These are phyloP conservation scores for Trichomonas gallinae DNA, from an alignment of 208 protist species.

Conservation along the genomic window DNA sequence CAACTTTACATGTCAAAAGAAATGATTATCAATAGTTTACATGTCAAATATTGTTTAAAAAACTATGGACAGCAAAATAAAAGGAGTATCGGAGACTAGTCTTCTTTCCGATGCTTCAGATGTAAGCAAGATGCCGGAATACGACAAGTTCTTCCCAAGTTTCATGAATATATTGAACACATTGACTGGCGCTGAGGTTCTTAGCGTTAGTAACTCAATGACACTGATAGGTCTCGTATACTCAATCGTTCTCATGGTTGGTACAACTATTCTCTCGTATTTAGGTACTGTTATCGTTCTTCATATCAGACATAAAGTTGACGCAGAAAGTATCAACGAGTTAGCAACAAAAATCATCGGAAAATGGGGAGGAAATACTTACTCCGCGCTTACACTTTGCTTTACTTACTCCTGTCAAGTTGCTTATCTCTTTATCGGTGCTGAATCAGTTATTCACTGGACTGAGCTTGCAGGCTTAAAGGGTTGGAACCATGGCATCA, in stretches of 20 bases:
- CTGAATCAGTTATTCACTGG: background rate
- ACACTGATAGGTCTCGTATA: background rate
- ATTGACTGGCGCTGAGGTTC: background rate
- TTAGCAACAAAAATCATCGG: background rate
- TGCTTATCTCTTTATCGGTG: background rate
- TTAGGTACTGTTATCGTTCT: background rate
- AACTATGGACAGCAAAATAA: no score
- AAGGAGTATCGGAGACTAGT: background rate
- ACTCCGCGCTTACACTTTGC: background rate
- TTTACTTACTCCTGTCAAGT: background rate
- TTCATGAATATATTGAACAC: background rate
- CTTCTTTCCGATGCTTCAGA: background rate
- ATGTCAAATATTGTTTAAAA: no score
- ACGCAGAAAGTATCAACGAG: background rate
- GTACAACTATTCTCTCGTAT: background rate
- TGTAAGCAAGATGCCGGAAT: background rate
- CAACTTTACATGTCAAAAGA: no score
- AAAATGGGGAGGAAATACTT: background rate
- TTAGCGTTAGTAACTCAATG: background rate
- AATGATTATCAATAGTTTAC: no score
- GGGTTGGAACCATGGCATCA: background rate
- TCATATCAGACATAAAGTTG: background rate
- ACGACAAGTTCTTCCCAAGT: background rate
- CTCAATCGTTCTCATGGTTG: background rate
- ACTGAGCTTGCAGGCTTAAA: background rate